A percentile compares a stretch with the other conserved stretches of the same genome.
Evolutionary conservation across 2,329 filamentous ascomycete genomes (phyloP).

Genomic region (Clarireedia monteithiana): DNA sequence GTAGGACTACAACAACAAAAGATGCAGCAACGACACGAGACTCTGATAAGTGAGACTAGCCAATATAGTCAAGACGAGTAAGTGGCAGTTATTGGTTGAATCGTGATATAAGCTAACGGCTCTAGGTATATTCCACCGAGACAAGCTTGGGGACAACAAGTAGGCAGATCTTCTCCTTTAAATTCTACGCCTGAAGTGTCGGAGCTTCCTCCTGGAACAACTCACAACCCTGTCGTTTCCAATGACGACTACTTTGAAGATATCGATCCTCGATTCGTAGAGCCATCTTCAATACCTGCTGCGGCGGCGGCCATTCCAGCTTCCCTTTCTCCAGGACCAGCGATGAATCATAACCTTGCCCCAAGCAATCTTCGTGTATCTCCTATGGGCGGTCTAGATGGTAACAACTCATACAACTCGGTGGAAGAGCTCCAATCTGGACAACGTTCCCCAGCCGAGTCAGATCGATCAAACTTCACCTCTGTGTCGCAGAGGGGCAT

Average conservation of each 20-base stretch:
- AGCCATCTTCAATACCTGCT: conserved; percentile 25
- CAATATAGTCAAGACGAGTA: conserved; percentile 69
- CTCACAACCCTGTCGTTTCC: conserved; percentile 21
- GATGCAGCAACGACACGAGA: conserved; percentile 37
- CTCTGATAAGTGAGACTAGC: conserved; percentile 58
- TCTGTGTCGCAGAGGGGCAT: conserved; percentile 82
- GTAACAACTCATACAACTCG: conserved; percentile 43
- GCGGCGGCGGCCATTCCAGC: conserved; percentile 23
- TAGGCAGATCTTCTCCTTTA: conserved; percentile 39
- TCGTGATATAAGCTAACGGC: conserved; percentile 14
- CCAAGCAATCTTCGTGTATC: conserved; percentile 21
- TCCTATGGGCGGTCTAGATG: conserved; percentile 19
- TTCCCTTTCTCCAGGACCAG: conserved; percentile 24
- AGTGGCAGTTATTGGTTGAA: conserved; percentile 31
- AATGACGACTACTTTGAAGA: conserved; percentile 75
- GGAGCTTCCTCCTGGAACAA: conserved; percentile 33
- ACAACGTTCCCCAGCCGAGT: conserved; percentile 64
- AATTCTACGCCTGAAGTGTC: conserved; percentile 30
- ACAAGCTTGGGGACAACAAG: conserved; percentile 42
- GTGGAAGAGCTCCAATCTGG: conserved; percentile 58
- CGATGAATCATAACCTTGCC: conserved; percentile 14
- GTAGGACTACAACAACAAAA: conserved; percentile 58
- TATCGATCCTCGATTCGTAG: conserved; percentile 78
- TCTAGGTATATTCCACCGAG: conserved; percentile 45
- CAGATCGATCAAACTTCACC: conserved; percentile 79